A percentile compares a stretch with the other conserved stretches of the same genome.
Evolutionary conservation across 257 asterid genomes (phyloP).

Genomic region (Coffea canephora): DNA sequence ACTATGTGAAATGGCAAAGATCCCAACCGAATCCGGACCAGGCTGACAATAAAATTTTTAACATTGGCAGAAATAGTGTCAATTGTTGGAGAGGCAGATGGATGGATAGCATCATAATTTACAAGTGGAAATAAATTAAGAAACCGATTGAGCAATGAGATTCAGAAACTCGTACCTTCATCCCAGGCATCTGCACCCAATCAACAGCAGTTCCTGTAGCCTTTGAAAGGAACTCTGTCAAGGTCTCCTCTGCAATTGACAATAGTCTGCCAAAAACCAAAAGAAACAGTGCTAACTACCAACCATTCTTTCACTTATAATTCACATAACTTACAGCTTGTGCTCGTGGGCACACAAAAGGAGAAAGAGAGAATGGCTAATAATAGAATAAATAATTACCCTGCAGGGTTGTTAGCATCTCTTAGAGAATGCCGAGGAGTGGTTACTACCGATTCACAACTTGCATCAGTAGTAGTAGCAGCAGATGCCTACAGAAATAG

Average conservation of each 20-base stretch:
- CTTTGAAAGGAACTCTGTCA: constrained; percentile 99
- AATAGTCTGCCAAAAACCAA: constrained; percentile 64
- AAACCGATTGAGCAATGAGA: constrained; percentile 3
- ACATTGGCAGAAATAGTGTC: constrained; percentile 2
- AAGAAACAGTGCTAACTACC: constrained; percentile 2
- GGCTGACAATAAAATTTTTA: constrained; percentile 55
- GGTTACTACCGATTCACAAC: constrained; percentile 83
- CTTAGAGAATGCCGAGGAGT: constrained; percentile 75
- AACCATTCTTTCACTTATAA: not conserved
- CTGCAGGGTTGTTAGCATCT: constrained; percentile 97
- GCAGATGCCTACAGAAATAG: constrained; percentile 44
- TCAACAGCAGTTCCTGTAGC: constrained; percentile 99
- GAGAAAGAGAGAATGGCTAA: not conserved
- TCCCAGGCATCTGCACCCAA: constrained; percentile 99
- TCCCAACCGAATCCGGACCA: constrained; percentile 99
- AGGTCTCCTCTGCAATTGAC: constrained; percentile 94
- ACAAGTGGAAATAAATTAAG: not conserved
- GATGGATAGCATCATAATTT: not conserved
- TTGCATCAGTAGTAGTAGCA: constrained; percentile 61
- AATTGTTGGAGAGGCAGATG: constrained; percentile 10
- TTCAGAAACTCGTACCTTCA: constrained; percentile 60
- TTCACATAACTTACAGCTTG: not conserved
- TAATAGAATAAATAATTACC: constrained; percentile 44
- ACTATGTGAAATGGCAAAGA: constrained; percentile 93
- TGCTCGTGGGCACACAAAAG: not conserved